Evolutionary conservation across 2,329 filamentous ascomycete species (phyloP), one percentile per base, ranked within the genome.

Genomic region (Chrysoporthe cubensis): DNA sequence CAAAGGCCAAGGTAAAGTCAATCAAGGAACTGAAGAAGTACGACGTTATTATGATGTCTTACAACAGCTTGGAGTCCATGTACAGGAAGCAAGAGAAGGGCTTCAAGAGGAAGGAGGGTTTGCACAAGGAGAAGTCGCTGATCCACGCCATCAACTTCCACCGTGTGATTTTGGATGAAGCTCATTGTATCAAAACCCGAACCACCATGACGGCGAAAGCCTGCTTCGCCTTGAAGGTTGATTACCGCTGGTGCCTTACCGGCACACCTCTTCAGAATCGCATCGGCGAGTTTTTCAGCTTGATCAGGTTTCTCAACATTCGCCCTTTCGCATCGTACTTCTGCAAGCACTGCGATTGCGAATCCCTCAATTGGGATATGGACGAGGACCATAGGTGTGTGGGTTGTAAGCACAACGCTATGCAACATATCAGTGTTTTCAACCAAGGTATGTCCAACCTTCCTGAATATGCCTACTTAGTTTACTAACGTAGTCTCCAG

Each of bases 11-110:
- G 80, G 87, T 86, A 40, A 88, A 97, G 74, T 90, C 87, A 0
- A 81, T 88, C 37, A 90, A 90, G 68, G 90, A 96, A 46, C 81
- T 98, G 63, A 91, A 90, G 78, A 88, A 90, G 72, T 96, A 90
- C 79, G 89, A 99, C 78, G 93, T 99, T 62, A 95, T 98, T 76
- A 94, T 98, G 87, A 97, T 98, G 81, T 98, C 95, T 16, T 99
- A 96, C 85, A 94, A 92, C 81, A 88, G 92, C 72, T 82, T 99
- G 44, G 96, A 98, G 78, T 97, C 94, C 0, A 90, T 97, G 75
- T 93, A 94, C 76, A 91, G 96, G 67, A 97, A 96, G 78, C 92
- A 99, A 78, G 90, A 91, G 74, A 97, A 96, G 76, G 96, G 96
- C 0, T 96, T 94, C 84, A 90, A 86, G 72, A 91, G 94, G 68